Conservation (phyloP, 2,329 filamentous ascomycete genomes). For the Parastagonospora avenae region DNA sequence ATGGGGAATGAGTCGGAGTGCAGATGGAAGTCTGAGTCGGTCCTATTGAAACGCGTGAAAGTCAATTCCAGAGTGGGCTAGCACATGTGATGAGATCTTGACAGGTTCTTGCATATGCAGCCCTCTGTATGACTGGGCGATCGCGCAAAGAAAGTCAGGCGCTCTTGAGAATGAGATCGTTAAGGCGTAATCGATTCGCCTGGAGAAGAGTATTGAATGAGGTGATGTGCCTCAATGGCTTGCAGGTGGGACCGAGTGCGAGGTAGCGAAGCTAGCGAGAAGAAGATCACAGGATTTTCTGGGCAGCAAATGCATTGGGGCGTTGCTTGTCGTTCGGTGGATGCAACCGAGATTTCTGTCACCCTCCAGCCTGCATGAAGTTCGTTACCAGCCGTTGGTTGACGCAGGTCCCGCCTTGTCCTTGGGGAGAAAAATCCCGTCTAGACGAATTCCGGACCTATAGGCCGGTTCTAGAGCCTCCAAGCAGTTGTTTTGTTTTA, state of each 20-base stretch:
- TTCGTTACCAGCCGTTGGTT: neutral
- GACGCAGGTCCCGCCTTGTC: neutral
- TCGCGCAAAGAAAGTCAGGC: no score
- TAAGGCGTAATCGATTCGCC: no score
- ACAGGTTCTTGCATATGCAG: no score
- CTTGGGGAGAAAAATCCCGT: neutral
- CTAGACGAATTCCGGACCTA: neutral
- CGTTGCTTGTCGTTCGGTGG: neutral
- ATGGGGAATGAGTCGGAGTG: neutral
- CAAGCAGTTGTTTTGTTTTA: neutral
- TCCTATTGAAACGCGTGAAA: no score
- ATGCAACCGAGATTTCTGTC: neutral
- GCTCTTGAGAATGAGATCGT: no score
- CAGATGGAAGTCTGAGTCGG: neutral
- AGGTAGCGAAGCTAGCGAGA: constrained; percentile 1
- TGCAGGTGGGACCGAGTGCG: neutral
- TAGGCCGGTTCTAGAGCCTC: neutral
- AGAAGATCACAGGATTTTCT: neutral
- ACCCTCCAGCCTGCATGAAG: neutral
- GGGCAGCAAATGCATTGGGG: constrained; percentile 1
- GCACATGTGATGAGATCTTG: no score
- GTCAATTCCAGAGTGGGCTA: no score
- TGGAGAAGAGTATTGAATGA: no score
- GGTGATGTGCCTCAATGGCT: neutral
- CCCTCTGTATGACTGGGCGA: no score